Conservation (phyloP, 75 land plant genomes). For the Isoetes taiwanensis region DNA sequence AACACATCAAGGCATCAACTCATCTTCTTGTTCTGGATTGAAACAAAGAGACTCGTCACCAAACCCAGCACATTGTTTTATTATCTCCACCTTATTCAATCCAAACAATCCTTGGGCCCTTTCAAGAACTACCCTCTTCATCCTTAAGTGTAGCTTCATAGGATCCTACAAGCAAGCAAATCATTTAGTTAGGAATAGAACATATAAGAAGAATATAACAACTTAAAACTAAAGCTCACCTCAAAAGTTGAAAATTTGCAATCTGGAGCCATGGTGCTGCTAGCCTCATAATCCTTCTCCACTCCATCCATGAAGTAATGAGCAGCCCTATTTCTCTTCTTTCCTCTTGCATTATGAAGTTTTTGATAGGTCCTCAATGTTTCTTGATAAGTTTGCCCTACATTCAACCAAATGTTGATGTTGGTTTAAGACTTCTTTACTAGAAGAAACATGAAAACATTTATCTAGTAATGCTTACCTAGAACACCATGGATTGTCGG, state of each 20-base stretch:
- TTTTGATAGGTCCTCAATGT: conserved; percentile 17
- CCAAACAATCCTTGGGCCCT: conserved; percentile 5
- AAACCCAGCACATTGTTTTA: conserved; percentile 9
- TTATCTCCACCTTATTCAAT: neutral
- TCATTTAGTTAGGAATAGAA: neutral
- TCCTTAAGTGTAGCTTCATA: neutral
- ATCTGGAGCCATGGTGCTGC: conserved; percentile 17
- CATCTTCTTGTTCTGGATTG: too few relatives aligned
- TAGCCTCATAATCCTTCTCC: conserved; percentile 19
- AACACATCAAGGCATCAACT: too few relatives aligned
- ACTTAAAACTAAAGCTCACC: conserved; percentile 6
- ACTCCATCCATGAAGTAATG: conserved; percentile 16
- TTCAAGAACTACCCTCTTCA: conserved; percentile 12
- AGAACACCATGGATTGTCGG: conserved; percentile 22
- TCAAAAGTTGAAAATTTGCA: conserved; percentile 22
- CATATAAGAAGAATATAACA: neutral
- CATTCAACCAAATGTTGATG: neutral
- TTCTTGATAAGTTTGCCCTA: conserved; percentile 36
- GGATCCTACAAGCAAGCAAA: neutral
- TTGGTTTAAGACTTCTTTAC: neutral
- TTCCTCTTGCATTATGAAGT: conserved; percentile 18
- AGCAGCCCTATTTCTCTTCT: conserved; percentile 18
- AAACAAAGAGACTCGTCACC: too few relatives aligned
- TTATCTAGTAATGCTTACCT: conserved; percentile 12
- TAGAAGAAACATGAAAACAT: neutral